Percentiles rank a stretch among this genome's conserved stretches.
These are phyloP conservation scores for Boletus tylopilopsis DNA, from an alignment of 768 basidiomycete species.

Conservation along the genomic window DNA sequence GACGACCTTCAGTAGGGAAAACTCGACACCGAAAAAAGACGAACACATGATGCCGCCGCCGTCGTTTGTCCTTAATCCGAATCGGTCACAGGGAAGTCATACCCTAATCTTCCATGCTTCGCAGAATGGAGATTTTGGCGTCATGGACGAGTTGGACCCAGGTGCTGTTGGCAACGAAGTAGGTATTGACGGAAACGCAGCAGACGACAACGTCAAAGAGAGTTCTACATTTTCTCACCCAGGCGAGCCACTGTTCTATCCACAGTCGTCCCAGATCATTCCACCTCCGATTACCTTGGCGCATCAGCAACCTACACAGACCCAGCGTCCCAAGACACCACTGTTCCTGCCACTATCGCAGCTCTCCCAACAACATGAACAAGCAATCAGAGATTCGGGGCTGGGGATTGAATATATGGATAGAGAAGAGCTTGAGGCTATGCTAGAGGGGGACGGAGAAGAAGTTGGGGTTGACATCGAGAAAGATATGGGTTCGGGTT, in stretches of 20 bases:
- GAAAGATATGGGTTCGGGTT: not conserved
- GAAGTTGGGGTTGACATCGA: slow-evolving; percentile 27
- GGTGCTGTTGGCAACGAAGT: not conserved
- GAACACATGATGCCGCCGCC: slow-evolving; percentile 42
- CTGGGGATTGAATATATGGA: slow-evolving; percentile 68
- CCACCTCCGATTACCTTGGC: slow-evolving; percentile 4
- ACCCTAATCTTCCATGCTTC: slow-evolving; percentile 11
- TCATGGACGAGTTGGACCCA: slow-evolving; percentile 6
- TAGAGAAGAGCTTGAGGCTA: slow-evolving; percentile 52
- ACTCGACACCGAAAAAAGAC: slow-evolving; percentile 14
- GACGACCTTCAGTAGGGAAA: slow-evolving; percentile 9
- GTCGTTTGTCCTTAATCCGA: slow-evolving; percentile 15
- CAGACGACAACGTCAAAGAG: slow-evolving; percentile 1
- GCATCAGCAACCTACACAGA: slow-evolving; percentile 3
- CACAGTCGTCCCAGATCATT: slow-evolving; percentile 21
- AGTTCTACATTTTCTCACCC: not conserved
- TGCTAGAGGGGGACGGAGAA: slow-evolving; percentile 34
- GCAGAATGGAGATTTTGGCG: slow-evolving; percentile 17
- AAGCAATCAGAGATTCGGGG: slow-evolving; percentile 54
- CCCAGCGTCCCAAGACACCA: slow-evolving; percentile 17
- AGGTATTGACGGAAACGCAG: slow-evolving; percentile 1
- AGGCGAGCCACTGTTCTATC: slow-evolving; percentile 22
- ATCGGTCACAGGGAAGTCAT: slow-evolving; percentile 10
- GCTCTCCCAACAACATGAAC: slow-evolving; percentile 52
- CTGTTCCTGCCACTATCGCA: slow-evolving; percentile 55